Base-by-base conservation (phyloP, 805 yeast genomes). In the Candida piceae region DNA sequence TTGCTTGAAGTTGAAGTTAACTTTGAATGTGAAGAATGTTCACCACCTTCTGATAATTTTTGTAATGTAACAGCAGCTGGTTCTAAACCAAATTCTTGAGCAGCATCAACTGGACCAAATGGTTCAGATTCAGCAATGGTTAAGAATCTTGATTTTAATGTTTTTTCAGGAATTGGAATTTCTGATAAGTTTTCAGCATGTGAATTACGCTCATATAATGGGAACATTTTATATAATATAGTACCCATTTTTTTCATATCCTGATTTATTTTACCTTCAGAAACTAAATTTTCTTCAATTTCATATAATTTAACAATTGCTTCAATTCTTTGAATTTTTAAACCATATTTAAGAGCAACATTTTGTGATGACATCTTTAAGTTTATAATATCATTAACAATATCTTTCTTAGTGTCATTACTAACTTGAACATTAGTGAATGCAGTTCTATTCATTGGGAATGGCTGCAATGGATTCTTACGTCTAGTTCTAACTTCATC, bases 51-150 rank as follows among this genome's bases (percentile, higher is more conserved):
- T 10, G 85, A 70, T 44, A 89, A 70, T 58, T 76, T 77, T 50
- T 79, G 76, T 49, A 89, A 70, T 3, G 93, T 84, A 25, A 70
- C 77, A 32, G 78, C 74, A 20, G 97, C 97, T n/a, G 96, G 95
- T 58, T 85, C 89, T 46, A 90, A 70, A 29, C 74, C 88, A 45
- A 86, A 76, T 27, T 83, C 74, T 39, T 78, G 68, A 34, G 98
- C 96, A 11, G 98, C 97, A 56, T 93, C 97, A 5, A 88, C 72
- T 5, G 97, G 95, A 6, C 96, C 96, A 58, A 90, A 89, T 8
- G 96, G 95, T 65, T 88, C 95, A 19, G 88, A 80, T 64, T 90
- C 98, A 8, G 96, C 90, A 58, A 90, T 80, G 10, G 95, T 83
- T 56, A 86, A 63, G 67, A 89, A 89, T 46, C 90, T 71, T 46